These are phyloP conservation scores for Paraphoma chrysanthemicola DNA, from an alignment of 2,329 filamentous ascomycete genomes.

Conservation along the genomic window DNA sequence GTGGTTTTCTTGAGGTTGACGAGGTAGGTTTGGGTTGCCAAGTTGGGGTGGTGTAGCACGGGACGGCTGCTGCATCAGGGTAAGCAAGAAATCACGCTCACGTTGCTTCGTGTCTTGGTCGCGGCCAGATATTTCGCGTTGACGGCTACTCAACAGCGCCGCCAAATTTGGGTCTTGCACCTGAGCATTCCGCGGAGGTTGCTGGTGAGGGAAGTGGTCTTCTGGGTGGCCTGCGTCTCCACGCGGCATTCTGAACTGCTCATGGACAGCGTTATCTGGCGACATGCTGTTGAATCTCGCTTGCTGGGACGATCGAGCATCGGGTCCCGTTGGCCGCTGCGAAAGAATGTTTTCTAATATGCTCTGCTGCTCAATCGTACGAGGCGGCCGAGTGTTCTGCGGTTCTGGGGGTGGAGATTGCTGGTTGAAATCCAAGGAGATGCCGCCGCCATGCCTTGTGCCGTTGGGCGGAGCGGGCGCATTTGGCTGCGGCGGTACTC, in stretches of 20 bases:
- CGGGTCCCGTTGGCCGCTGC: constrained; percentile 37
- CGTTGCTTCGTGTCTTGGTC: constrained; percentile 60
- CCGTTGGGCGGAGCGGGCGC: constrained; percentile 35
- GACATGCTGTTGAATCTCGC: constrained; percentile 43
- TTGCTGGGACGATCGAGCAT: constrained; percentile 39
- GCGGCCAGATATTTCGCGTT: constrained; percentile 44
- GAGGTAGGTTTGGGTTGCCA: constrained; percentile 43
- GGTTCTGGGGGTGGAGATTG: constrained; percentile 39
- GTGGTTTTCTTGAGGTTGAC: constrained; percentile 39
- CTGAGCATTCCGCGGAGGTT: constrained; percentile 39
- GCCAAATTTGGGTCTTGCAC: constrained; percentile 43
- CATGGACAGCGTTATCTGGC: constrained; percentile 38
- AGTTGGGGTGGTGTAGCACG: constrained; percentile 42
- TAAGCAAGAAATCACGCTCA: constrained; percentile 83
- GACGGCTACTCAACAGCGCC: constrained; percentile 49
- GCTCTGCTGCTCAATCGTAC: constrained; percentile 44
- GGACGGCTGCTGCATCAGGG: constrained; percentile 73
- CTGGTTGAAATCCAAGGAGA: constrained; percentile 41
- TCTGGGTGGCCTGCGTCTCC: constrained; percentile 39
- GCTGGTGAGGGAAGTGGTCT: constrained; percentile 40
- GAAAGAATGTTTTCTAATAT: constrained; percentile 46
- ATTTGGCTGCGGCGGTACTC: constrained; percentile 23
- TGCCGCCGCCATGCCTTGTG: constrained; percentile 34
- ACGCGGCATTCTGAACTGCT: constrained; percentile 40
- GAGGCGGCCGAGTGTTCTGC: constrained; percentile 30